Evolutionary conservation across 225 moss, liverwort and hornwort genomes (phyloP), one percentile per base, ranked within the genome.

Genomic region (Polytrichum formosum): DNA sequence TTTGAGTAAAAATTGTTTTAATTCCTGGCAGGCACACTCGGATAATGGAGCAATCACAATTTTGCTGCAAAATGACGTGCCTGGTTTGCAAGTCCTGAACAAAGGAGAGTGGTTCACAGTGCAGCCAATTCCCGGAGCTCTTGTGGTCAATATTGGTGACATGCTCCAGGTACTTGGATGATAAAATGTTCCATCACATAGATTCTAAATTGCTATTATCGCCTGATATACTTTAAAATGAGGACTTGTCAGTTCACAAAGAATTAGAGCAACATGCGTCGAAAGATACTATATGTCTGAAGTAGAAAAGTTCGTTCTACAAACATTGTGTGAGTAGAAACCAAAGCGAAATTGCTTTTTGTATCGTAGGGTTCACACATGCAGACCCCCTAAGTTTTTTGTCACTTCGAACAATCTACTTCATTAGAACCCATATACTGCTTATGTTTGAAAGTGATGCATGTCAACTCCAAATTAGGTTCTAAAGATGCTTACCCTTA

Each of bases 51-150:
- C 46, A 17, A 56, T 68, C 3, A 56, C 55, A 55, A 56, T 28
- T 6, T 69, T 69, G 69, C 28, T 69, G 69, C 56, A 29, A 69
- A n/a, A 9, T 56, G 56, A 56, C 6, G 31, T 68, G 53, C 28
- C 28, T 16, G 63, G 21, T 55, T 56, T 56, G 19, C 53, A 69
- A 29, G 56, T 30, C 5, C n/a, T 28, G 27, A 56, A 64, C 5
- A 18, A 28, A 21, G 63, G 16, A 6, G 26, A 23, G 6, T 22
- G 55, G 69, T 58, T 56, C 30, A 22, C 5, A 5, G 30, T 69
- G 28, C 53, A 35, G 19, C 67, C 17, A 53, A 25, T 26, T 5
- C 16, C 0, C 6, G 56, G 55, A 5, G 21, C 69, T 18, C 30
- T 69, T 19, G 58, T 69, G 28, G 56, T 30, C 29, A 31, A 58